A percentile compares a stretch with the other conserved stretches of the same genome.
These are phyloP conservation scores for Nicotiana attenuata DNA, from an alignment of 257 asterid species.

Conservation along the genomic window DNA sequence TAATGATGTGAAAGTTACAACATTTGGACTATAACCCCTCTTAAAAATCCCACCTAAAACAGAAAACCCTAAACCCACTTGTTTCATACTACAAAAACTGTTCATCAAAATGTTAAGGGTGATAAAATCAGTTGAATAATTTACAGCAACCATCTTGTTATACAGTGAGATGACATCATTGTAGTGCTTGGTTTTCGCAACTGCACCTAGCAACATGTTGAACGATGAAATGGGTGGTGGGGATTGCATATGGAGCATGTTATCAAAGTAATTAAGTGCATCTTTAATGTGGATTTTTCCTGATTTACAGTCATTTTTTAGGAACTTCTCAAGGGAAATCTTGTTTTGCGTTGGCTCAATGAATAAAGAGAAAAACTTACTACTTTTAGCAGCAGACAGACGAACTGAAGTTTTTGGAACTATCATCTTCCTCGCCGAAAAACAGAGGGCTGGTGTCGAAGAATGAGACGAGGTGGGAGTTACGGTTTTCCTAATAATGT, in stretches of 20 bases:
- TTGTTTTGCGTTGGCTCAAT: constrained; percentile 9
- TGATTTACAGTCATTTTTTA: constrained; percentile 9
- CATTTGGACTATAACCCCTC: constrained; percentile 54
- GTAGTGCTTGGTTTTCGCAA: constrained; percentile 43
- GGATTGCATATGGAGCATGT: constrained; percentile 48
- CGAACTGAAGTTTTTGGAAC: constrained; percentile 26
- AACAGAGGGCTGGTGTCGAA: no score
- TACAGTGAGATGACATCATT: constrained; percentile 35
- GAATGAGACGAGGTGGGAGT: neutral
- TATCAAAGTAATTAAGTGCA: constrained; percentile 32
- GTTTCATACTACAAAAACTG: constrained; percentile 43
- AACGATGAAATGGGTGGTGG: constrained; percentile 42
- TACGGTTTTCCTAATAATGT: neutral
- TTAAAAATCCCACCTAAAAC: constrained; percentile 50
- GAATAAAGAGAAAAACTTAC: constrained; percentile 27
- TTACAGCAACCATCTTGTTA: constrained; percentile 33
- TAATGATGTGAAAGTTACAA: constrained; percentile 47
- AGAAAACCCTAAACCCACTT: constrained; percentile 40
- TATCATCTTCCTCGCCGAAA: constrained; percentile 15
- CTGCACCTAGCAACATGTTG: constrained; percentile 34
- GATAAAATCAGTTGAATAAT: constrained; percentile 41
- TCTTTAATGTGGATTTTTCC: constrained; percentile 19
- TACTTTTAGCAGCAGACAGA: constrained; percentile 22
- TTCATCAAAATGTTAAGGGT: constrained; percentile 56
- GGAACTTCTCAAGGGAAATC: constrained; percentile 22